Evolutionary conservation across 176 grass and related monocot species (phyloP), one percentile per base, ranked within the genome.

Genomic region (Lolium rigidum): DNA sequence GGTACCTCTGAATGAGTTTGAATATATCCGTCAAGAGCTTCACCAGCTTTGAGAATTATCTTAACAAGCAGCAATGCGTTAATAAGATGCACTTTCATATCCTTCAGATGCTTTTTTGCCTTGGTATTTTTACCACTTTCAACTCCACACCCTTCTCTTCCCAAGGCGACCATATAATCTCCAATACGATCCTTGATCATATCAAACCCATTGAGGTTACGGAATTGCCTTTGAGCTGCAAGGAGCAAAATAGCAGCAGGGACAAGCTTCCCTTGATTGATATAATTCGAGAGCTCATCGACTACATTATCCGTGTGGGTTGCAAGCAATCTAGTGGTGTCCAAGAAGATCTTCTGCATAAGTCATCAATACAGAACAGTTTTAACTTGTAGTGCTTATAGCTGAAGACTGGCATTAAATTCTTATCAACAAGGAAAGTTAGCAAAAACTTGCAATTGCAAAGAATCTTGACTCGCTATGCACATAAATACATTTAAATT

Each of bases 311-410:
- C 28, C 7, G 64, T 67, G 14, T 67, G 64, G 18, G 64, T 37
- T 67, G 64, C 64, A 18, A 67, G 28, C 28, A 38, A 67, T 67
- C 64, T 67, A 67, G 64, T 38, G 28, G 64, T 67, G 28, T 38
- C 64, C 64, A 67, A 67, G 31, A 67, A 67, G 14, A 67, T 67
- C 64, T 67, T 67, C 64, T 67, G 64, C 64, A 67, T 16, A 67
- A 38, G 28, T 38, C 15, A 67, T 13, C 22, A 62, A 62, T 12
- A 62, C 10, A 62, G 21, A 25, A 62, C 60, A 26, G 4, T 38
- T 68, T 0, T 68, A 16, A 68, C 14, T 38, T 38, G 15, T 3
- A 18, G 31, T 38, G 15, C 2, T 68, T 68, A 28, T 9, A 38
- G 17, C 41, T 17, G 38, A 38, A 38, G 14, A 38, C 7, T 38